Evolutionary conservation across 176 grass and related monocot species (phyloP).

Genomic region (Phyllostachys edulis): DNA sequence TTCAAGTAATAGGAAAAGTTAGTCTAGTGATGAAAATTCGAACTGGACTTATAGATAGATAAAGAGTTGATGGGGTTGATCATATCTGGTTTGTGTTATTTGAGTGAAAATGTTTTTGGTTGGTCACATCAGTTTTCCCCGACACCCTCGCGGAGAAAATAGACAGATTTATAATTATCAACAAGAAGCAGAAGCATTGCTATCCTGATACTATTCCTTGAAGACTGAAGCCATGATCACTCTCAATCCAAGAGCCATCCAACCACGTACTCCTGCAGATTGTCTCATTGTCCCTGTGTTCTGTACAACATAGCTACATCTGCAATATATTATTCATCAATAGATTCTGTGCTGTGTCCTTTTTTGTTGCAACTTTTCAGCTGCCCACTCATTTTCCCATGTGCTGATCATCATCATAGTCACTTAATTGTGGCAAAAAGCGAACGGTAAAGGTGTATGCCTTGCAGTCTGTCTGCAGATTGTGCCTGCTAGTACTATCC

Average conservation of each 20-base stretch:
- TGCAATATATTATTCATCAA: neutral
- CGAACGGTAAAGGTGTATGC: constrained; percentile 9
- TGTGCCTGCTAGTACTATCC: constrained; percentile 17
- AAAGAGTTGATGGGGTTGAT: neutral
- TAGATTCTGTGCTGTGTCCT: neutral
- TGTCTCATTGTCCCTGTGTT: neutral
- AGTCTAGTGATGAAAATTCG: neutral
- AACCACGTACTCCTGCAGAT: constrained; percentile 21
- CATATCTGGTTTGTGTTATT: neutral
- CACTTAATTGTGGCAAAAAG: constrained; percentile 11
- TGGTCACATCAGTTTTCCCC: neutral
- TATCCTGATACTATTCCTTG: neutral
- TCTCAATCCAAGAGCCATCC: constrained; percentile 16
- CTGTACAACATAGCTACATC: constrained; percentile 19
- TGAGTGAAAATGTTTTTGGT: neutral
- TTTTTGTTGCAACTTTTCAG: constrained; percentile 13
- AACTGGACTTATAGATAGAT: neutral
- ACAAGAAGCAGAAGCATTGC: neutral
- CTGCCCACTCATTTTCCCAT: constrained; percentile 28
- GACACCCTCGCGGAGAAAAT: neutral
- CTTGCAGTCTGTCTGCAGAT: constrained; percentile 13
- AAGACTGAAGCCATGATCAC: neutral
- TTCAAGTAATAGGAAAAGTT: constrained; percentile 13
- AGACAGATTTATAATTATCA: neutral
- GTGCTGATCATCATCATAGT: constrained; percentile 24